Base-by-base conservation (phyloP, 108 stramenopile species). In the Cyclostephanos invisitatus region DNA sequence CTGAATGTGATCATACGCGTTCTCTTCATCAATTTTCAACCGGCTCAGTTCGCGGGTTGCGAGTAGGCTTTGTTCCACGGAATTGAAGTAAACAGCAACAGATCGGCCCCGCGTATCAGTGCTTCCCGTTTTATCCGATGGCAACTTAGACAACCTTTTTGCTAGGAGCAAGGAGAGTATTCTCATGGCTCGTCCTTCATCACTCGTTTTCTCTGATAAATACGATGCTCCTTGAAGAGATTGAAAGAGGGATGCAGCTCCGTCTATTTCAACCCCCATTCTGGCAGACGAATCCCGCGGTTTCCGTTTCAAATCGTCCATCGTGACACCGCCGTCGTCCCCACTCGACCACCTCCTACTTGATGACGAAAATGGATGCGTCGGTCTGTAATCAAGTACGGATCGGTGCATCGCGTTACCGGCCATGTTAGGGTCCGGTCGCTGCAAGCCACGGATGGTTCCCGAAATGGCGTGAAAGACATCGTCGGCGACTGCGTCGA, bases 261-360 rank as follows among this genome's bases (percentile, higher is more conserved):
- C 85, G 79, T 91, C 90, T 24, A 91, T 82, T 77, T 91, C 90
- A 18, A 91, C 75, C 10, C 90, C 90, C 59, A 91, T 85, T 61
- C 90, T 70, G 49, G 83, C 86, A 15, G 70, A 67, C 0, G 21
- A 5, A 11, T 64, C 24, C 32, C 7, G n/a, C 51, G 18, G 46
- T 53, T 64, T 70, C 15, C n/a, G 24, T 24, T 25, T 36, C 15
- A 32, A 70, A 37, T 59, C 61, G 27, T 69, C 60, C 25, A 9
- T 6, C 54, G 28, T 37, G 14, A 20, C 28, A 53, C 28, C 36
- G 40, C 3, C 20, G 9, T 71, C 61, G n/a, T 67, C 42, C 36
- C 50, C 73, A 54, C 67, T 49, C 15, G 7, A 6, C 68, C 83
- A 68, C 77, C 80, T 56, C 40, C 37, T 47, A 12, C 56, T 50